A percentile compares a stretch with the other conserved stretches of the same genome.
Conservation (phyloP, 441 rosid species). For the Flueggea neowawraea region DNA sequence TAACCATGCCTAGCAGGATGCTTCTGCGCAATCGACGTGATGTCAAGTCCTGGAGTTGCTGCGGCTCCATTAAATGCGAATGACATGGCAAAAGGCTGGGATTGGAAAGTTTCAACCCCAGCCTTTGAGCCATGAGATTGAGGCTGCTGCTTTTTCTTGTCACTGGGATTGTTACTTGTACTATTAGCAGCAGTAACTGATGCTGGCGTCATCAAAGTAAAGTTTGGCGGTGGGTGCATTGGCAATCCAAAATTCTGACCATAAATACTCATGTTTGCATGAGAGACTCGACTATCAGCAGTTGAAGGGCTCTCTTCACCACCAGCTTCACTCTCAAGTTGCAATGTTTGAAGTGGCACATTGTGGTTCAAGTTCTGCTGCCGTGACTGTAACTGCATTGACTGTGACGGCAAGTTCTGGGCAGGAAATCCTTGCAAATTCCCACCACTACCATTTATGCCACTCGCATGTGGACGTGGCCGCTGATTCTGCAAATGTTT, state of each 20-base stretch:
- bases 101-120: slow-evolving; percentile 50
- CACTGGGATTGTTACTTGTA: slow-evolving; percentile 41
- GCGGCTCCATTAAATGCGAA: slow-evolving; percentile 63
- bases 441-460: slow-evolving; percentile 37
- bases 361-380: slow-evolving; percentile 71
- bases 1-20: slow-evolving; percentile 66
- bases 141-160: slow-evolving; percentile 54
- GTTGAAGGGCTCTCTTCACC: slow-evolving; percentile 87
- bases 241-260: slow-evolving; percentile 71
- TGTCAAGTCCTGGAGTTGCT: slow-evolving; percentile 49
- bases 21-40: slow-evolving; percentile 68
- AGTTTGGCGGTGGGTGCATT: slow-evolving; percentile 62
- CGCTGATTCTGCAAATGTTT: slow-evolving; percentile 84
- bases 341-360: slow-evolving; percentile 53
- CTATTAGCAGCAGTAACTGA: slow-evolving; percentile 40
- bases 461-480: slow-evolving; percentile 47
- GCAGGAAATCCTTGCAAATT: slow-evolving; percentile 66
- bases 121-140: slow-evolving; percentile 53
- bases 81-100: slow-evolving; percentile 91
- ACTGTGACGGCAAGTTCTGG: slow-evolving; percentile 50
- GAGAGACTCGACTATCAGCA: slow-evolving; percentile 71
- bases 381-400: slow-evolving; percentile 54
- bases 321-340: slow-evolving; percentile 49
- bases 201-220: slow-evolving; percentile 59
- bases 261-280: slow-evolving; percentile 45